Evolutionary conservation across 345 rosid species (phyloP).

Genomic region (Eucalyptus pauciflora): DNA sequence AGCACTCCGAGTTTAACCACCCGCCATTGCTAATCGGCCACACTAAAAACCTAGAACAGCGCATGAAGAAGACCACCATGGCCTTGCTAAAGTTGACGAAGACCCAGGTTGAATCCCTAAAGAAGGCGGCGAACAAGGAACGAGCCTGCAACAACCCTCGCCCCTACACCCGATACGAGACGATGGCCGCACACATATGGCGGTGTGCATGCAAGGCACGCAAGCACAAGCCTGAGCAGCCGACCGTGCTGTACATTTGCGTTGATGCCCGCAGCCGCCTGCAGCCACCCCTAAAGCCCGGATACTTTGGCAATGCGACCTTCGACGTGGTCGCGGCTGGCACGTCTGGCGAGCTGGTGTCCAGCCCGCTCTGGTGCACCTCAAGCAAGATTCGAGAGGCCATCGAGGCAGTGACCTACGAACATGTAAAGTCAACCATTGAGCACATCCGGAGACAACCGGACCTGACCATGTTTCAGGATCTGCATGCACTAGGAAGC

Average conservation of each 20-base stretch:
- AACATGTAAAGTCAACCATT: slow-evolving; percentile 18
- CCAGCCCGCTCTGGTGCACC: slow-evolving; percentile 29
- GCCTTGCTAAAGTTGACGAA: slow-evolving; percentile 31
- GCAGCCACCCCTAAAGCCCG: slow-evolving; percentile 22
- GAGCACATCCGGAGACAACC: slow-evolving; percentile 29
- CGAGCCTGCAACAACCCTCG: background rate
- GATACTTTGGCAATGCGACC: slow-evolving; percentile 31
- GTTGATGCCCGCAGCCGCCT: slow-evolving; percentile 31
- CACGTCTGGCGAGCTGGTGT: slow-evolving; percentile 16
- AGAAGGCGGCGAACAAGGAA: slow-evolving; percentile 14
- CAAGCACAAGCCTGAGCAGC: slow-evolving; percentile 19
- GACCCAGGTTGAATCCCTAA: slow-evolving; percentile 28
- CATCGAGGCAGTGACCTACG: slow-evolving; percentile 22
- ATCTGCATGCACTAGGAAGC: slow-evolving; percentile 30
- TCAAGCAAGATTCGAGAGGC: slow-evolving; percentile 25
- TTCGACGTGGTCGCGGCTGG: slow-evolving; percentile 27
- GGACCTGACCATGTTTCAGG: slow-evolving; percentile 34
- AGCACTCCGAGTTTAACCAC: slow-evolving; percentile 23
- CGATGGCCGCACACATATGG: slow-evolving; percentile 24
- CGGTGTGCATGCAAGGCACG: slow-evolving; percentile 25
- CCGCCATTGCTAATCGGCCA: slow-evolving; percentile 37
- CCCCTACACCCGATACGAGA: slow-evolving; percentile 28
- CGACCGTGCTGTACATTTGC: slow-evolving; percentile 32
- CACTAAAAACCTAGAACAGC: slow-evolving; percentile 12
- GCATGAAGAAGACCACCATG: slow-evolving; percentile 23